Evolutionary conservation across 768 basidiomycete species (phyloP), one percentile per base, ranked within the genome.

Genomic region (Pulveroboletus ravenelii): DNA sequence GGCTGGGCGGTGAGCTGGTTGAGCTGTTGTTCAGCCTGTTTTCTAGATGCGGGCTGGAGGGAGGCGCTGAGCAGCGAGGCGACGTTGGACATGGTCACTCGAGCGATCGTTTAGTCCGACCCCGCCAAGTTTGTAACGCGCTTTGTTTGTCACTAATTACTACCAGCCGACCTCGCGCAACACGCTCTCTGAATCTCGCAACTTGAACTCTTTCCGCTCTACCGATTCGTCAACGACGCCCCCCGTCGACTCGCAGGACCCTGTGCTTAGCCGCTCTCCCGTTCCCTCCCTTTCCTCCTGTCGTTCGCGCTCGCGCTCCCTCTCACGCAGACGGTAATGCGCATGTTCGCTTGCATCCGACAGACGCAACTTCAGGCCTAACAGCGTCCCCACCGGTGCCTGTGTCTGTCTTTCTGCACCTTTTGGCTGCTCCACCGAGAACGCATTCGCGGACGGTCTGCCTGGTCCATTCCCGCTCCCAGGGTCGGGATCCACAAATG

Each of bases 1-100:
- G 78, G 77, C 59, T 93, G 87, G 6, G 69, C 52, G 55, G 89
- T 88, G 57, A 86, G 74, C 23, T 77, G 67, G 51, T 75, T 70
- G 6, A 99, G 83, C 52, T 74, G 81, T 30, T 85, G 81, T 62
- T 98, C 95, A 0, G 95, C 93, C 46, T 84, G 74, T 67, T 90
- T 89, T 53, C 91, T 72, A 0, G 82, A 81, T 13, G 75, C 59
- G 17, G 90, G 84, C 55, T 83, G 71, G 50, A 90, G 74, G 41
- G 89, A 87, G 7, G 85, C 80, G 48, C 84, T 72, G 55, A 95
- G 78, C 58, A 93, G 76, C 52, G 78, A 63, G 52, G 89, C 70
- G 50, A 90, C 73, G 64, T 87, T 78, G 23, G 84, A 75, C 86
- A 87, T 88, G 47, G 42, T 47, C 37, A 15, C 35, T 47, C 23